phyloP scores from a whole-genome alignment of 768 basidiomycete genomes.

The Amanita inopinata region DNA sequence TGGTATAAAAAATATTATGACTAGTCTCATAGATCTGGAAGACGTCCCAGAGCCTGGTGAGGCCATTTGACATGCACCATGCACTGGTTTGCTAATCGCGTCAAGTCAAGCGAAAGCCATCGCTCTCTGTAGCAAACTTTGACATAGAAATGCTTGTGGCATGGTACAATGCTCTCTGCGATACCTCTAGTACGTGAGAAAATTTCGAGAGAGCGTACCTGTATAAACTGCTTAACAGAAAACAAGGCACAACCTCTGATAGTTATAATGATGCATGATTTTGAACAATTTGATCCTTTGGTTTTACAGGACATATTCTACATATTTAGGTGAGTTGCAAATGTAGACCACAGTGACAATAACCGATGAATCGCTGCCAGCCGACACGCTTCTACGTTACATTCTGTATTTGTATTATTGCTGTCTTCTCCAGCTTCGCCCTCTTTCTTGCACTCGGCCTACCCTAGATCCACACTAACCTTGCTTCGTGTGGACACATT shows the following conservation, averaged over 20 bases:
- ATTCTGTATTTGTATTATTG: slow-evolving; percentile 55
- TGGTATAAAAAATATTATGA: slow-evolving; percentile 47
- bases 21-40: slow-evolving; percentile 37
- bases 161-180: slow-evolving; percentile 43
- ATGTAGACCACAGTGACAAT: neutral
- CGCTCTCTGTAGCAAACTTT: slow-evolving; percentile 45
- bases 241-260: slow-evolving; percentile 26
- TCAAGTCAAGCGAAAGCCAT: slow-evolving; percentile 36
- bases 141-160: slow-evolving; percentile 51
- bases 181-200: slow-evolving; percentile 24
- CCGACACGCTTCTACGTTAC: slow-evolving; percentile 40
- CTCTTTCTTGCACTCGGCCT: slow-evolving; percentile 49
- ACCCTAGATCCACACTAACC: slow-evolving; percentile 49
- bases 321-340: slow-evolving; percentile 52
- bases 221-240: neutral
- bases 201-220: neutral
- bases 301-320: slow-evolving; percentile 64
- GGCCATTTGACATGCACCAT: slow-evolving; percentile 1
- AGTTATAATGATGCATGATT: slow-evolving; percentile 58
- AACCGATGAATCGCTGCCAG: slow-evolving; percentile 23
- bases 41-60: slow-evolving; percentile 17
- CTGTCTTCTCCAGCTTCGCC: slow-evolving; percentile 47
- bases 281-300: slow-evolving; percentile 57
- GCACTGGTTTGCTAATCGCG: neutral
- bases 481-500: slow-evolving; percentile 46